Conservation (phyloP, 805 yeast genomes). For the Kodamaea sagamina region DNA sequence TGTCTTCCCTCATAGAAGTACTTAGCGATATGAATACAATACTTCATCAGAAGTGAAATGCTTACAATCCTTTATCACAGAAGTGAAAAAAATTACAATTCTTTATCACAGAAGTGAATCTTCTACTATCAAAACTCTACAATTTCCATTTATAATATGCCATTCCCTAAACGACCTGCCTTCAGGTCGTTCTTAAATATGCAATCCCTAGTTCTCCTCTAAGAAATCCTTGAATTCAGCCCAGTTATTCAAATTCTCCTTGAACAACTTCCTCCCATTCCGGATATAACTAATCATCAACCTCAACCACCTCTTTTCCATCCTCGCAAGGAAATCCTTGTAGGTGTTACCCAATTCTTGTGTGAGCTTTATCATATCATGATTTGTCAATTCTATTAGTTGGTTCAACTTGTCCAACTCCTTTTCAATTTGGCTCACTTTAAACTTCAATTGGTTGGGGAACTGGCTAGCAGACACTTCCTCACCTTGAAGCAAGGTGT, state of each 20-base stretch:
- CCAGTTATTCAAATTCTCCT: slow-evolving; percentile 36
- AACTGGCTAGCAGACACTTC: slow-evolving; percentile 6
- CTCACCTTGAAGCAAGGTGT: slow-evolving; percentile 10
- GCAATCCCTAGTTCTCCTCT: slow-evolving; percentile 1
- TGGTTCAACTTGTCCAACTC: slow-evolving; percentile 50
- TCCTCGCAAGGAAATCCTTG: slow-evolving; percentile 34
- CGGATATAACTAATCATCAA: slow-evolving; percentile 41
- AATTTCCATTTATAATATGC: background rate
- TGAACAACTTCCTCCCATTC: slow-evolving; percentile 35
- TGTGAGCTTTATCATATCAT: slow-evolving; percentile 48
- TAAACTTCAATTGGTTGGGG: slow-evolving; percentile 26
- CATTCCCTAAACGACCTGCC: background rate
- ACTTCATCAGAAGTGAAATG: too few species aligned
- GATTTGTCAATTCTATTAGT: slow-evolving; percentile 43
- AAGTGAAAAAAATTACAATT: too few species aligned
- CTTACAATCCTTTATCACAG: too few species aligned
- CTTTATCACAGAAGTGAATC: too few species aligned
- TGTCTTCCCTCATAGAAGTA: too few species aligned
- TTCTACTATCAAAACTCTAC: too few species aligned
- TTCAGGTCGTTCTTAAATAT: background rate
- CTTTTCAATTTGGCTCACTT: slow-evolving; percentile 38
- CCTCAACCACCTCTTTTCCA: slow-evolving; percentile 44
- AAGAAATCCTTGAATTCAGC: slow-evolving; percentile 29
- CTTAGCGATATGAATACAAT: too few species aligned
- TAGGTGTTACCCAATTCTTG: slow-evolving; percentile 44